Base-by-base conservation (phyloP, 495 filamentous ascomycete species). In the Trichoderma erinaceum region DNA sequence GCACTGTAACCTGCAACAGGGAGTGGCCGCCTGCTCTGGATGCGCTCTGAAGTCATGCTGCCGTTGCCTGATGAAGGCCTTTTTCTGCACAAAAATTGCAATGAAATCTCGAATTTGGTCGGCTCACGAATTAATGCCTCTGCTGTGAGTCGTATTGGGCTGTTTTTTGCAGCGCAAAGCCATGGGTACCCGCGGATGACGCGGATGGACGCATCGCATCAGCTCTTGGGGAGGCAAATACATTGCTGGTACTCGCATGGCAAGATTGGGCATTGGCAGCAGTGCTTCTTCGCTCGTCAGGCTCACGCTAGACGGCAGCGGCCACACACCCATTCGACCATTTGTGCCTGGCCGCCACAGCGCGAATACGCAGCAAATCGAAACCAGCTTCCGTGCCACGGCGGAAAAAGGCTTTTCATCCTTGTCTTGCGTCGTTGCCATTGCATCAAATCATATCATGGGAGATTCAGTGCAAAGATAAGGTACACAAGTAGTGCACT, bases 1-100 rank as follows among this genome's bases (percentile, higher is more conserved):
- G 56, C 56, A 61, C 56, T 61, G 56, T 61, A 61, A 61, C 56
- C 56, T 61, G 56, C 56, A 10, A 7, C 56, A 27, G 56, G 56
- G 56, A 35, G 56, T 61, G 56, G 56, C 27, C 56, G 23, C 56
- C 50, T 58, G 50, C 23, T 2, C 35, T 38, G 35, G 35, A 38
- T 38, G 35, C 8, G 5, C 35, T 38, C 35, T 38, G 4, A 6
- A 38, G 35, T 38, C 35, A 38, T 38, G 35, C 35, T 38, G 35
- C 35, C 35, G 35, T 38, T 10, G 35, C 35, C 35, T 38, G 35
- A 38, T 38, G 7, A 38, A 38, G 35, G 35, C 35, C 35, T 38
- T 38, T 58, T 61, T 18, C 18, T 61, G 12, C 56, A 12, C 35
- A 38, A 38, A 52, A 21, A 52, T 25, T 4, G 48, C 48, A 11